These are phyloP conservation scores for Fusarium brachygibbosum DNA, from an alignment of 2,329 filamentous ascomycete species.

Conservation along the genomic window DNA sequence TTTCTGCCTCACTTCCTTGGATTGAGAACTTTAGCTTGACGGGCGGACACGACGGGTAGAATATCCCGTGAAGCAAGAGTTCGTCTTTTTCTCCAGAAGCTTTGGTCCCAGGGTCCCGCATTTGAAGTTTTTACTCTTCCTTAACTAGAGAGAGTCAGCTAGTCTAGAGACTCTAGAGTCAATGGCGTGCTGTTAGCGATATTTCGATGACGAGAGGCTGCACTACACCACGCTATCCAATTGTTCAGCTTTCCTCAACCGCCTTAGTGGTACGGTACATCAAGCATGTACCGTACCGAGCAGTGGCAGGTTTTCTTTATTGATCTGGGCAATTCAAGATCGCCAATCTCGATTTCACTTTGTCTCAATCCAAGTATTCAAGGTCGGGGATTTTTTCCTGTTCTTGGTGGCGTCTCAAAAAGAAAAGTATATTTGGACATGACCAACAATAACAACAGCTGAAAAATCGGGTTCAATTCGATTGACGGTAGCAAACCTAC, in stretches of 20 bases:
- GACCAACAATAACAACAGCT: constrained; percentile 22
- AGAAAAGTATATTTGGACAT: constrained; percentile 17
- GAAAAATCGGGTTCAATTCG: constrained; percentile 16
- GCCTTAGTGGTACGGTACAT: constrained; percentile 12
- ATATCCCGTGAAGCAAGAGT: neutral
- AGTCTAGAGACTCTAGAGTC: neutral
- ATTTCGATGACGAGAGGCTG: constrained; percentile 37
- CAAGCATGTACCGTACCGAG: neutral
- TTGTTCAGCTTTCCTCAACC: constrained; percentile 30
- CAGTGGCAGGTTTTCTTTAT: constrained; percentile 26
- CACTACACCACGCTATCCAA: constrained; percentile 1
- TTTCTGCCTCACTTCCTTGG: constrained; percentile 19
- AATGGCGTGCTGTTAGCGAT: constrained; percentile 42
- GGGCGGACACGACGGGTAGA: constrained; percentile 3
- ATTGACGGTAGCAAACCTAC: constrained; percentile 11
- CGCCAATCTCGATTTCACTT: constrained; percentile 46
- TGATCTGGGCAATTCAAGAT: constrained; percentile 27
- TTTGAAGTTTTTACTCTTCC: constrained; percentile 5
- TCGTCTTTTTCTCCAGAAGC: constrained; percentile 23
- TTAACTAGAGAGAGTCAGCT: neutral
- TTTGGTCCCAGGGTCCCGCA: constrained; percentile 29
- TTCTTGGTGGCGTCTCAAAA: constrained; percentile 27
- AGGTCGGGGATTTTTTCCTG: constrained; percentile 39
- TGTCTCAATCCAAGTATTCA: constrained; percentile 36
- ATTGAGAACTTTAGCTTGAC: constrained; percentile 15